Evolutionary conservation across 2,329 filamentous ascomycete genomes (phyloP).

Genomic region (Trichophyton rubrum): DNA sequence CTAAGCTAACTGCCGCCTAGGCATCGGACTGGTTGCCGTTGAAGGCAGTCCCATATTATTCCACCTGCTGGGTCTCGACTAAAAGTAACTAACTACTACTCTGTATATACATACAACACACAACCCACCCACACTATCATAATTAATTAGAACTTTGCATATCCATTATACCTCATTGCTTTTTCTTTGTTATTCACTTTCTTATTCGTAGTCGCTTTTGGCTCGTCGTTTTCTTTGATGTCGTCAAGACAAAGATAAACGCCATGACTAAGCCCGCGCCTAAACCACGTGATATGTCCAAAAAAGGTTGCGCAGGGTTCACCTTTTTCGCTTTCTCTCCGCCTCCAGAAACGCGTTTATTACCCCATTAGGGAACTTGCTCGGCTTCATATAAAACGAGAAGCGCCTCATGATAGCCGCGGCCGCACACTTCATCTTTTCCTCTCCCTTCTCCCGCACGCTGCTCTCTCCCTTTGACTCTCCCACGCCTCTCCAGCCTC

Average conservation of each 20-base stretch:
- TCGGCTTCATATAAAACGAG: neutral
- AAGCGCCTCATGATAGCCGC: conserved; percentile 4
- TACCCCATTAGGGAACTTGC: conserved; percentile 6
- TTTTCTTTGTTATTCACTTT: neutral
- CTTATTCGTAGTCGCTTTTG: neutral
- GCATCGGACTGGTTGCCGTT: conserved; percentile 71
- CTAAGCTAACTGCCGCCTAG: conserved; percentile 31
- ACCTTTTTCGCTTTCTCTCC: neutral
- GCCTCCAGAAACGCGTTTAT: neutral
- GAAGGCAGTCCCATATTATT: conserved; percentile 64
- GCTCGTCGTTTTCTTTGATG: neutral
- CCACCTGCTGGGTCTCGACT: conserved; percentile 42
- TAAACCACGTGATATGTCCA: neutral
- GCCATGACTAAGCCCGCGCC: neutral
- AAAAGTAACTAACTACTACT: neutral
- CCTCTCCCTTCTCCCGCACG: conserved; percentile 1
- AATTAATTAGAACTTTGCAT: neutral
- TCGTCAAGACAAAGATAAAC: neutral
- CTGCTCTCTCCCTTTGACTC: neutral
- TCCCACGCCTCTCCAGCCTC: neutral
- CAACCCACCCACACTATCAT: neutral
- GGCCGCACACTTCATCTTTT: neutral
- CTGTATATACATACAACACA: neutral
- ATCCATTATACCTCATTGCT: neutral
- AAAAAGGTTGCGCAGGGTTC: neutral